Evolutionary conservation across 495 filamentous ascomycete species (phyloP).

Genomic region (Aspergillus saccharolyticus): DNA sequence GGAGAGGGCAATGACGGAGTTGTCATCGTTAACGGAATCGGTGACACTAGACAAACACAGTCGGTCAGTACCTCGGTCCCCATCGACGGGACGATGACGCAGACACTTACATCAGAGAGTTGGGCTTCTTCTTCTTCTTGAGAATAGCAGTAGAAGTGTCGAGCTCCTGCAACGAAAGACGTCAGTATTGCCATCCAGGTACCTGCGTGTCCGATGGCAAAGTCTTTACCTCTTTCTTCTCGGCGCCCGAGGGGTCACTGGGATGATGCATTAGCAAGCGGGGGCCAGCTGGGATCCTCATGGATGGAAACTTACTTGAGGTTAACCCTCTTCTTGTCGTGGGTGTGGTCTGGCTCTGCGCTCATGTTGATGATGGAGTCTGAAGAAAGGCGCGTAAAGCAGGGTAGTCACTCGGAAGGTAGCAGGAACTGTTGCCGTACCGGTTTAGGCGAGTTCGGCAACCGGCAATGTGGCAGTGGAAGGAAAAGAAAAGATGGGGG

Average conservation of each 20-base stretch:
- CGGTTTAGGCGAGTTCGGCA: conserved; percentile 12
- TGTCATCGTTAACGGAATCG: conserved; percentile 97
- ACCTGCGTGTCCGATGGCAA: conserved; percentile 4
- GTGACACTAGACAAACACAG: conserved; percentile 63
- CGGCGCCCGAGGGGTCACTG: conserved; percentile 88
- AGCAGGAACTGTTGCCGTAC: conserved; percentile 14
- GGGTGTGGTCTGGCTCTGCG: conserved; percentile 65
- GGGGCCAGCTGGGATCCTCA: conserved; percentile 15
- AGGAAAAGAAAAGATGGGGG: conserved; percentile 1
- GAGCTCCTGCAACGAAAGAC: conserved; percentile 55
- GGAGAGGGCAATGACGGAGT: conserved; percentile 96
- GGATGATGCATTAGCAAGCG: conserved; percentile 30
- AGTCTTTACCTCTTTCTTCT: conserved; percentile 71
- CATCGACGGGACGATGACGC: background rate
- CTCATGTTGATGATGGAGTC: conserved; percentile 51
- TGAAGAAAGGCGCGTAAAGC: conserved; percentile 14
- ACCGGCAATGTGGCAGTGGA: conserved; percentile 10
- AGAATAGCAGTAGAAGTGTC: conserved; percentile 96
- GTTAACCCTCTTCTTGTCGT: conserved; percentile 84
- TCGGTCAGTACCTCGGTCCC: conserved; percentile 31
- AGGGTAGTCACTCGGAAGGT: conserved; percentile 19
- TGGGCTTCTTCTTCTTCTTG: conserved; percentile 99
- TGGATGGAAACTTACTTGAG: conserved; percentile 60
- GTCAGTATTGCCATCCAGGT: conserved; percentile 23
- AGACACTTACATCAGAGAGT: conserved; percentile 79